These are phyloP conservation scores for Macaranga tanarius DNA, from an alignment of 441 rosid species.

Conservation along the genomic window DNA sequence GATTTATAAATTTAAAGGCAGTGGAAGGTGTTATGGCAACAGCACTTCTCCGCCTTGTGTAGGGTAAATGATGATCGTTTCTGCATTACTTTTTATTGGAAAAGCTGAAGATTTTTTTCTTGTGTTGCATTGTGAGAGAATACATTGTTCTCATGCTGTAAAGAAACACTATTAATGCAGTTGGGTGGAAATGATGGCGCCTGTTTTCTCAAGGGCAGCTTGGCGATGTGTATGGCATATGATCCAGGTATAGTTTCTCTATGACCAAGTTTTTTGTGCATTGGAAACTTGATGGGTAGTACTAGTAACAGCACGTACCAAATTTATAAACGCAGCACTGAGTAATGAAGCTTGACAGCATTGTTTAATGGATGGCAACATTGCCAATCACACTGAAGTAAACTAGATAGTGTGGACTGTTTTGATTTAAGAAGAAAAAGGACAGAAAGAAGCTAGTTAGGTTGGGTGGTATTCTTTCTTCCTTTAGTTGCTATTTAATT, in stretches of 20 bases:
- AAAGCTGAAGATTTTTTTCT: neutral
- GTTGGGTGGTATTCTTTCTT: neutral
- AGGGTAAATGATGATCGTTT: slow-evolving; percentile 46
- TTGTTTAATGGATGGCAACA: neutral
- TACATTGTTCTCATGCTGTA: neutral
- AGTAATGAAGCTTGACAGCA: neutral
- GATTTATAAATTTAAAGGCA: slow-evolving; percentile 72
- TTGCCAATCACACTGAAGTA: neutral
- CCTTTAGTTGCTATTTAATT: neutral
- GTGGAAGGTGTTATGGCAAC: slow-evolving; percentile 57
- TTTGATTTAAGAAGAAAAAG: neutral
- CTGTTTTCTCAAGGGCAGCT: slow-evolving; percentile 84
- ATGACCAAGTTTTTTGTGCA: neutral
- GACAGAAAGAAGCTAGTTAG: too few species aligned
- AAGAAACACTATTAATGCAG: slow-evolving; percentile 37
- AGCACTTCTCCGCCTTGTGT: slow-evolving; percentile 89
- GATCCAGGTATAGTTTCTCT: slow-evolving; percentile 63
- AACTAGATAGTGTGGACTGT: neutral
- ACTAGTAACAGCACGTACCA: neutral
- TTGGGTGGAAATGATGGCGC: slow-evolving; percentile 99
- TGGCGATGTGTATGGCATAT: slow-evolving; percentile 93
- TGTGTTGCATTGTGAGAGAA: neutral
- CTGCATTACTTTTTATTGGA: neutral
- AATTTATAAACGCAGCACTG: neutral
- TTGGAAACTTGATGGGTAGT: neutral